Evolutionary conservation across 148 eudicot species (phyloP).

Genomic region (Pouteria glomerata): DNA sequence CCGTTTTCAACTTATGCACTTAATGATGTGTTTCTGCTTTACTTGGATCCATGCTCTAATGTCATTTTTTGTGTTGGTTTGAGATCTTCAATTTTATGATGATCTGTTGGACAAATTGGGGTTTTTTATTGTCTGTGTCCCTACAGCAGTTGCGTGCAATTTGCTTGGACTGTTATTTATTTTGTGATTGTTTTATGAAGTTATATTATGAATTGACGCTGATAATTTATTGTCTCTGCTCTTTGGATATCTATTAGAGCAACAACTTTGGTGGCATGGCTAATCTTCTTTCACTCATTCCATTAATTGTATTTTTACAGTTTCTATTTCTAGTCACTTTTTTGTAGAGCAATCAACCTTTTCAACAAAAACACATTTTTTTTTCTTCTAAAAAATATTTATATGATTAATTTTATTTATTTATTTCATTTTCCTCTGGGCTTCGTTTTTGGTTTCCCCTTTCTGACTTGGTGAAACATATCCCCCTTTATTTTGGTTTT

Average conservation of each 20-base stretch:
- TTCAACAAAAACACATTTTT: neutral
- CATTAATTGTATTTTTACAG: neutral
- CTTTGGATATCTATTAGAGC: neutral
- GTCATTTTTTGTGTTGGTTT: neutral
- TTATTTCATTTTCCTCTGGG: neutral
- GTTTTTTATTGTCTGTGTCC: neutral
- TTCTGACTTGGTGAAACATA: neutral
- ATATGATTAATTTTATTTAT: neutral
- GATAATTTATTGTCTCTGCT: neutral
- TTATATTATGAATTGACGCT: neutral
- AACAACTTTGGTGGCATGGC: neutral
- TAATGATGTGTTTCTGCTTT: neutral
- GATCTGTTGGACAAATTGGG: neutral
- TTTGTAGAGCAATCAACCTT: neutral
- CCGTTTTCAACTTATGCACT: slow-evolving; percentile 1
- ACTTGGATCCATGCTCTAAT: neutral
- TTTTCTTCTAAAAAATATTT: neutral
- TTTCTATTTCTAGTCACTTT: neutral
- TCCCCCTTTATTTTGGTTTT: neutral
- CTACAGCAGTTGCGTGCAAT: neutral
- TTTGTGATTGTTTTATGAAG: neutral
- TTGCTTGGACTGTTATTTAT: neutral
- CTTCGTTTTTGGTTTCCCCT: neutral
- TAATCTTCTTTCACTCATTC: neutral
- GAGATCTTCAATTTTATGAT: neutral